Percentiles rank a stretch among this genome's conserved stretches.
phyloP scores from a whole-genome alignment of 352 stramenopile species.

The Peronospora belbahrii region DNA sequence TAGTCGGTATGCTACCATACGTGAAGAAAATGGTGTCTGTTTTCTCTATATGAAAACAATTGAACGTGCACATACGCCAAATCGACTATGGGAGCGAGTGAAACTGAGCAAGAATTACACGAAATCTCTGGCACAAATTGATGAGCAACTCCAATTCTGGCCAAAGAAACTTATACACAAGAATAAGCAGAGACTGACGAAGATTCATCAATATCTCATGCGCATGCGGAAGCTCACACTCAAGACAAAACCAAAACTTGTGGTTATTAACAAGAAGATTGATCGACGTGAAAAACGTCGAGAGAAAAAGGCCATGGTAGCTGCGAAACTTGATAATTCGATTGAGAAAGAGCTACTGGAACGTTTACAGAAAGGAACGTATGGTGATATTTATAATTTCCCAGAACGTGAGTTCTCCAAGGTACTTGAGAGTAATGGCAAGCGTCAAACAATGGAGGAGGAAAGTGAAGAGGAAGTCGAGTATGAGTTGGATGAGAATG shows the following conservation, averaged over 20 bases:
- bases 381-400: conserved; percentile 99
- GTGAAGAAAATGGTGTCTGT: conserved; percentile 93
- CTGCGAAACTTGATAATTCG: conserved; percentile 90
- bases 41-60: conserved; percentile 99
- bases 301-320: conserved; percentile 95
- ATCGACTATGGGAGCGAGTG: conserved; percentile 98
- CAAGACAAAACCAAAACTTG: conserved; percentile 91
- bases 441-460: conserved; percentile 89
- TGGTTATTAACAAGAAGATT: conserved; percentile 94
- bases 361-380: conserved; percentile 94
- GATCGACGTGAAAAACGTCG: conserved; percentile 91
- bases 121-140: conserved; percentile 92
- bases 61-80: conserved; percentile 96
- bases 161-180: conserved; percentile 96
- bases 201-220: conserved; percentile 99
- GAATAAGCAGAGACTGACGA: conserved; percentile 98
- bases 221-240: conserved; percentile 97
- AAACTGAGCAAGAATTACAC: conserved; percentile 96
- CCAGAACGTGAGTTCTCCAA: conserved; percentile 89
- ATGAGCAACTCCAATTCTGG: conserved; percentile 96
- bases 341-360: conserved; percentile 98
- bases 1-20: conserved; percentile 96
- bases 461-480: conserved; percentile 75
- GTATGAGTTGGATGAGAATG: conserved; percentile 42
- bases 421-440: conserved; percentile 67